phyloP scores from a whole-genome alignment of 805 yeast species.

The Pichia ethanolica region DNA sequence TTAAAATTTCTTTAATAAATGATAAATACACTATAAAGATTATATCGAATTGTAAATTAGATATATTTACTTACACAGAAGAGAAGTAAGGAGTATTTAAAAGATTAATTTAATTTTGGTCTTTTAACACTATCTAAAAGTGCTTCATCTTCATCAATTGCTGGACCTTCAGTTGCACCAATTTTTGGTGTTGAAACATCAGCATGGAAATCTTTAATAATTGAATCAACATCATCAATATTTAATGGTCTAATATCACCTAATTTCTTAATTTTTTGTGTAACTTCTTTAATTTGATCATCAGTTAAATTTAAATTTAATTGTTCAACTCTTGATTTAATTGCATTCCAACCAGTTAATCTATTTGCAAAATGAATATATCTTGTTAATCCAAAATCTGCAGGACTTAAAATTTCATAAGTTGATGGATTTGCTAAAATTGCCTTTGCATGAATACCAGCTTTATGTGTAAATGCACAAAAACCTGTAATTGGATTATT shows the following conservation, averaged over 20 bases:
- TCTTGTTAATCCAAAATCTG: slow-evolving; percentile 92
- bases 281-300: slow-evolving; percentile 91
- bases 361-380: slow-evolving; percentile 98
- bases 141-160: slow-evolving; percentile 24
- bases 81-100: too few relatives aligned
- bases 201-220: slow-evolving; percentile 88
- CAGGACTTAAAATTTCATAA: slow-evolving; percentile 92
- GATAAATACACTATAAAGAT: too few relatives aligned
- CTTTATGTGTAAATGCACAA: slow-evolving; percentile 99
- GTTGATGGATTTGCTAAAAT: slow-evolving; percentile 97
- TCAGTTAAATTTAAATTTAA: slow-evolving; percentile 84
- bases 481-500: slow-evolving; percentile 98
- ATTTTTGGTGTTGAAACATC: slow-evolving; percentile 53
- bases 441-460: slow-evolving; percentile 99
- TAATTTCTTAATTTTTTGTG: slow-evolving; percentile 83
- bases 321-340: slow-evolving; percentile 96
- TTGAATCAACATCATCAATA: slow-evolving; percentile 96
- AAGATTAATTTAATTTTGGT: slow-evolving; percentile 23
- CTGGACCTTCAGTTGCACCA: slow-evolving; percentile 26
- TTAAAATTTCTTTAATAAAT: too few relatives aligned
- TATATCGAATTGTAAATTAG: too few relatives aligned
- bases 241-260: slow-evolving; percentile 93
- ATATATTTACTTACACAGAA: too few relatives aligned
- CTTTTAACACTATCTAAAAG: slow-evolving; percentile 26
- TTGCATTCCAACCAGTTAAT: slow-evolving; percentile 98